phyloP scores from a whole-genome alignment of 139 green algal species.

The Limnomonas spitsbergensis region DNA sequence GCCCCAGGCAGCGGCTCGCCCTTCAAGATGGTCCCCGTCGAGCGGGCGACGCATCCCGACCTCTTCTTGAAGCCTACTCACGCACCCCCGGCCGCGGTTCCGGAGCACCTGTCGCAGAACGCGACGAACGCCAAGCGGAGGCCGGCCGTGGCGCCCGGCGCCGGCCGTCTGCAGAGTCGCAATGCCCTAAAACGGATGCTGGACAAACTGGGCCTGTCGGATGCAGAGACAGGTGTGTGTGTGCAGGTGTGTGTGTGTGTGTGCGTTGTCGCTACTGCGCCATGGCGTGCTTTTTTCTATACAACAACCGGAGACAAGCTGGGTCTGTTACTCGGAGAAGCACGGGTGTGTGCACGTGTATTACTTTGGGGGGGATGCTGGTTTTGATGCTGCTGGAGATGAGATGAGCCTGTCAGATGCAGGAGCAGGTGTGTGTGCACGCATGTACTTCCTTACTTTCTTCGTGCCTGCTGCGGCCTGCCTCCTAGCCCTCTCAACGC shows the following conservation, averaged over 20 bases:
- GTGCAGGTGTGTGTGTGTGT: neutral
- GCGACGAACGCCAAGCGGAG: neutral
- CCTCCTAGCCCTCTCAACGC: too few relatives aligned
- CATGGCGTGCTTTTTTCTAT: neutral
- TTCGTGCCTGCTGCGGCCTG: too few relatives aligned
- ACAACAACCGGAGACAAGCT: too few relatives aligned
- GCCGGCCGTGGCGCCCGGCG: neutral
- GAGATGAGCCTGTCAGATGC: too few relatives aligned
- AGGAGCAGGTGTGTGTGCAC: too few relatives aligned
- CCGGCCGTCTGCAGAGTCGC: constrained; percentile 8
- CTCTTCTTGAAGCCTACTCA: too few relatives aligned
- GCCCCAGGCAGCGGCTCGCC: neutral
- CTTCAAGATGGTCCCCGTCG: neutral
- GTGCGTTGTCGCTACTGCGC: neutral
- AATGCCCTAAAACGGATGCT: constrained; percentile 35
- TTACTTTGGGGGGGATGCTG: too few relatives aligned
- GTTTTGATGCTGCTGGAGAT: too few relatives aligned
- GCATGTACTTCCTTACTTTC: too few relatives aligned
- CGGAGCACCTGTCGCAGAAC: neutral
- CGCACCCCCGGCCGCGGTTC: neutral
- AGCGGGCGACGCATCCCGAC: too few relatives aligned
- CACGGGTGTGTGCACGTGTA: too few relatives aligned
- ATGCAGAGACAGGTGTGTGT: neutral
- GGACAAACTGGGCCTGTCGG: constrained; percentile 28
- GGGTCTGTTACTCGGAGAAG: too few relatives aligned